Base-by-base conservation (phyloP, 805 yeast species). In the Saccharomycopsis sp. region DNA sequence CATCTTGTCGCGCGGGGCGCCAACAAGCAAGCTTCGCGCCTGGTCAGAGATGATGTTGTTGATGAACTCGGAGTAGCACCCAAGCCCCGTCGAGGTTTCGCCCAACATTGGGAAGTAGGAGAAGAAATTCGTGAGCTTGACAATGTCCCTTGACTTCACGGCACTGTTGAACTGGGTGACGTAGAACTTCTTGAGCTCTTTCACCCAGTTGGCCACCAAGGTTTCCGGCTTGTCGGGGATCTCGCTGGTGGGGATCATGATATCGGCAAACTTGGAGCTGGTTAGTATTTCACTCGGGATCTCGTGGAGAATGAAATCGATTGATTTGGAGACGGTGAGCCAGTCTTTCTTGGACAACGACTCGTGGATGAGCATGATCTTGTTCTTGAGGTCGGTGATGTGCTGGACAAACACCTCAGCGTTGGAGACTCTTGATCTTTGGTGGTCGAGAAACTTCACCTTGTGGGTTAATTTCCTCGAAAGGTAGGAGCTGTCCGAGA, bases 101-200 rank as follows among this genome's bases (percentile, higher is more conserved):
- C 84, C 84, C 30, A 92, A 78, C 40, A 88, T 64, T 8, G 98
- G 98, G 56, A 92, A 89, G 51, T 87, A 63, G 52, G 82, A 81
- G 63, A 89, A 92, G 56, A 77, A 84, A 42, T 77, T 67, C 0
- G 96, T 84, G 39, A 92, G 63, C 41, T 74, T 67, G 34, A 73
- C 77, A 41, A 84, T 84, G 51, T 85, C 76, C 40, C 73, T 74
- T 0, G 63, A 61, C 8, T 62, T 58, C 1, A 96, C 81, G 0
- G 96, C 94, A 31, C 67, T 67, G 35, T 69, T 69, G 59, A 92
- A 92, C 50, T 78, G 79, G 8, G 63, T 53, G 26, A 67, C 60
- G 52, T 88, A 86, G 2, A 75, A 60, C 1, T 56, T 55, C 4
- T 73, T 75, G 43, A 92, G 64, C 27, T 75, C 68, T 2, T 61